Percentiles rank a stretch among this genome's conserved stretches.
Evolutionary conservation across 768 basidiomycete species (phyloP).

Genomic region (Boletales sp.): DNA sequence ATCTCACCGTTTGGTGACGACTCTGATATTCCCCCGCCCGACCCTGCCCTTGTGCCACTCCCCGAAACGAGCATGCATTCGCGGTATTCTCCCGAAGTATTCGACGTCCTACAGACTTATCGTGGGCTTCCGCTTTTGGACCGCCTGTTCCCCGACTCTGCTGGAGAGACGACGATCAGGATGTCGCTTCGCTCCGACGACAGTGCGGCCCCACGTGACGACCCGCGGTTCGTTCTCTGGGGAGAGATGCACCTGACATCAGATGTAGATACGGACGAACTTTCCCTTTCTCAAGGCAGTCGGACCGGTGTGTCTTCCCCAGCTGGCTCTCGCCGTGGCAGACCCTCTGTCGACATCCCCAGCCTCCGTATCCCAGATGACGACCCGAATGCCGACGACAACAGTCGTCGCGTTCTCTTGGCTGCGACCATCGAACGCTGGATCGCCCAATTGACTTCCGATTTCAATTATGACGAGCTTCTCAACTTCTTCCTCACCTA

Average conservation of each 20-base stretch:
- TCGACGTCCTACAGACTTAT: constrained; percentile 78
- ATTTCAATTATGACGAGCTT: constrained; percentile 82
- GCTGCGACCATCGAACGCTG: constrained; percentile 92
- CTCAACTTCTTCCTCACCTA: constrained; percentile 92
- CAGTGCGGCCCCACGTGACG: constrained; percentile 72
- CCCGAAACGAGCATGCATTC: constrained; percentile 53
- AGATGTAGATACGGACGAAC: constrained; percentile 34
- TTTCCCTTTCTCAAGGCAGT: constrained; percentile 38
- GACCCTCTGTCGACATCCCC: constrained; percentile 25
- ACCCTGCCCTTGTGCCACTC: constrained; percentile 33
- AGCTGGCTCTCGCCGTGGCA: constrained; percentile 35
- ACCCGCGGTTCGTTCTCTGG: constrained; percentile 92
- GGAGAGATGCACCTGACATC: constrained; percentile 47
- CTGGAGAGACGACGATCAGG: constrained; percentile 66
- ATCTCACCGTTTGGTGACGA: constrained; percentile 28
- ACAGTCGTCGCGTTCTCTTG: constrained; percentile 50
- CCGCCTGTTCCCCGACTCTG: constrained; percentile 51
- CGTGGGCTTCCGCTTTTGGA: constrained; percentile 74
- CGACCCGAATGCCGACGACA: constrained; percentile 28
- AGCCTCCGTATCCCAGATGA: constrained; percentile 23
- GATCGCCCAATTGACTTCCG: constrained; percentile 88
- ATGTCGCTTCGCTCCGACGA: constrained; percentile 65
- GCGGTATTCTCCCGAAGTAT: constrained; percentile 70
- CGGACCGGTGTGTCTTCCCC: constrained; percentile 39
- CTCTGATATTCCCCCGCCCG: constrained; percentile 23